Conservation (phyloP, 352 stramenopile species). For the Phytophthora pinifolia region DNA sequence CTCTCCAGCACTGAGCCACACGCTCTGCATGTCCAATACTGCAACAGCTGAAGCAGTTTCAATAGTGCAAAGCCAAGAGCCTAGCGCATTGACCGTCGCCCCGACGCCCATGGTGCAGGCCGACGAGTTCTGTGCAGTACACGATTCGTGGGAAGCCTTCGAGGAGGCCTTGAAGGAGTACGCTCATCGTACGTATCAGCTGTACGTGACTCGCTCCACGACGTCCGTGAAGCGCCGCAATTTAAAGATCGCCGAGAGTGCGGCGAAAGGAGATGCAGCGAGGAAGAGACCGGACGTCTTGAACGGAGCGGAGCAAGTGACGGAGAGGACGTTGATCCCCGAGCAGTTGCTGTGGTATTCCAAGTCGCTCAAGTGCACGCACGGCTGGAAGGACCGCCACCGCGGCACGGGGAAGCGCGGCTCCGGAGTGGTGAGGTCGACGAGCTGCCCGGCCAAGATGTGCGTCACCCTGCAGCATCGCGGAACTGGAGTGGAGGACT, state of each 20-base stretch:
- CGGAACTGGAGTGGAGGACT: conserved; percentile 37
- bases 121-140: conserved; percentile 44
- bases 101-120: conserved; percentile 31
- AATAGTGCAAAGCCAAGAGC: background rate
- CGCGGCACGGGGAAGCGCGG: conserved; percentile 68
- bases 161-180: conserved; percentile 63
- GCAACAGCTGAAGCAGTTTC: conserved; percentile 6
- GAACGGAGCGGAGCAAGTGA: background rate
- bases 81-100: background rate
- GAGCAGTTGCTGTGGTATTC: conserved; percentile 75
- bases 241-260: conserved; percentile 58
- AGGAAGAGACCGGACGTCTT: background rate
- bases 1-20: background rate
- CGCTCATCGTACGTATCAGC: conserved; percentile 58
- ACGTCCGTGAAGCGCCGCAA: conserved; percentile 75
- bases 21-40: background rate
- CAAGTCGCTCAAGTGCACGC: conserved; percentile 81
- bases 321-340: conserved; percentile 54
- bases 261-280: conserved; percentile 14
- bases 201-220: conserved; percentile 79
- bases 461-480: conserved; percentile 71
- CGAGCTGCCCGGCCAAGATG: conserved; percentile 75
- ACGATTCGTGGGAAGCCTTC: conserved; percentile 70
- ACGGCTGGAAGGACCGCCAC: conserved; percentile 75
- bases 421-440: conserved; percentile 59